Evolutionary conservation across 1,284 basidiomycete genomes (phyloP).

Genomic region (Uromyces viciae-fabae): DNA sequence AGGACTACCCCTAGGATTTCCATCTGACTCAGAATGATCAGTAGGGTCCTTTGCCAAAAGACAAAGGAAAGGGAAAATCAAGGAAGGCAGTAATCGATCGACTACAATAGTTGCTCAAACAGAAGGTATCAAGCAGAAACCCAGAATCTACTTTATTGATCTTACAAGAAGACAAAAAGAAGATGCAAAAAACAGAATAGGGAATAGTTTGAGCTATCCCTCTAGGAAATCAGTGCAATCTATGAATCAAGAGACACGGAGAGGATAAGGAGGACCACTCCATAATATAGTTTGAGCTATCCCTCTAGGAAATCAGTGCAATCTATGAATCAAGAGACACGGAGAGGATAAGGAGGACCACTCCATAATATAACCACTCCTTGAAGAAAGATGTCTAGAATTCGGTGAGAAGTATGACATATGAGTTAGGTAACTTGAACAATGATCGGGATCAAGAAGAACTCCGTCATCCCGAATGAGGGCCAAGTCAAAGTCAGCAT

Average conservation of each 20-base stretch:
- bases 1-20: neutral
- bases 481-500: slow-evolving; percentile 17
- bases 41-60: slow-evolving; percentile 2
- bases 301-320: neutral
- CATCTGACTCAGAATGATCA: slow-evolving; percentile 28
- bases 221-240: neutral
- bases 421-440: slow-evolving; percentile 16
- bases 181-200: slow-evolving; percentile 33
- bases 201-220: slow-evolving; percentile 7
- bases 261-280: neutral
- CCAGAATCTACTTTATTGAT: slow-evolving; percentile 31
- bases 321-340: neutral
- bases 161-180: slow-evolving; percentile 29
- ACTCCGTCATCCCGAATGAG: slow-evolving; percentile 15
- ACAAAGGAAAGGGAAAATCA: slow-evolving; percentile 23
- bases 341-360: neutral
- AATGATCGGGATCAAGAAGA: slow-evolving; percentile 15
- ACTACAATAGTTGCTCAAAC: slow-evolving; percentile 10
- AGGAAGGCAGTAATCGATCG: slow-evolving; percentile 6
- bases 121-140: neutral
- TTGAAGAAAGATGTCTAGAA: slow-evolving; percentile 19
- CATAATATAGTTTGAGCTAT: neutral
- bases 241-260: neutral
- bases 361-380: neutral
- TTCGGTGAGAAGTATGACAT: neutral